phyloP scores from a whole-genome alignment of 2,329 filamentous ascomycete genomes.

The Sclerotinia nivalis region DNA sequence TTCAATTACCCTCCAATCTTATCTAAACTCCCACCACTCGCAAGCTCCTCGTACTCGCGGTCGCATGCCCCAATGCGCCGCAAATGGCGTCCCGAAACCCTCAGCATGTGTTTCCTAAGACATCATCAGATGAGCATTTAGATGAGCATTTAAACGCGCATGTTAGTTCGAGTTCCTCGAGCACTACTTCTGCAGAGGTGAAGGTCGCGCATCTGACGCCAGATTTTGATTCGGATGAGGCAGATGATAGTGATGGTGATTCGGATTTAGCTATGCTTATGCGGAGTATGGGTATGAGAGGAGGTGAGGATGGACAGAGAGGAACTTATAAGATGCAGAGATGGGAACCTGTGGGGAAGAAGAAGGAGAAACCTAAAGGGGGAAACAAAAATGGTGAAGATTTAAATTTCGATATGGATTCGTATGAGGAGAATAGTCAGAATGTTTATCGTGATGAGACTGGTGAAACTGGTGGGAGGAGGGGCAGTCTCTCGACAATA shows the following conservation, averaged over 20 bases:
- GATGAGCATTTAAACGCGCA: not conserved
- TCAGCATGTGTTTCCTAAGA: constrained; percentile 3
- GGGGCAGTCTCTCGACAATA: constrained; percentile 37
- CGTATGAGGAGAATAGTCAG: not conserved
- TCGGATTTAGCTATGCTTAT: not conserved
- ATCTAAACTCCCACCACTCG: not conserved
- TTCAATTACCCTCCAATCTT: no score
- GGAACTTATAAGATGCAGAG: constrained; percentile 34
- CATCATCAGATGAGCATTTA: constrained; percentile 10
- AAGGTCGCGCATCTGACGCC: constrained; percentile 33
- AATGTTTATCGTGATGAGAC: constrained; percentile 11
- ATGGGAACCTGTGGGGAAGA: constrained; percentile 17
- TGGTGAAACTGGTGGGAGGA: constrained; percentile 28
- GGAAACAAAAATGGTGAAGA: not conserved
- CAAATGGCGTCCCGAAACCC: constrained; percentile 9
- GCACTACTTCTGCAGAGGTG: not conserved
- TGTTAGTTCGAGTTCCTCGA: not conserved
- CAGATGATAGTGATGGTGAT: constrained; percentile 21
- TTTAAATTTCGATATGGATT: constrained; percentile 23
- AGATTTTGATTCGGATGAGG: constrained; percentile 36
- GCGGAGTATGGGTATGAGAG: constrained; percentile 23
- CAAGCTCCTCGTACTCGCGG: not conserved
- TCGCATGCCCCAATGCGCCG: not conserved
- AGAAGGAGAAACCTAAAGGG: constrained; percentile 22
- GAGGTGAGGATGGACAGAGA: not conserved